Base-by-base conservation (phyloP, 2,329 filamentous ascomycete genomes). In the Neophaeococcomyces aloes region DNA sequence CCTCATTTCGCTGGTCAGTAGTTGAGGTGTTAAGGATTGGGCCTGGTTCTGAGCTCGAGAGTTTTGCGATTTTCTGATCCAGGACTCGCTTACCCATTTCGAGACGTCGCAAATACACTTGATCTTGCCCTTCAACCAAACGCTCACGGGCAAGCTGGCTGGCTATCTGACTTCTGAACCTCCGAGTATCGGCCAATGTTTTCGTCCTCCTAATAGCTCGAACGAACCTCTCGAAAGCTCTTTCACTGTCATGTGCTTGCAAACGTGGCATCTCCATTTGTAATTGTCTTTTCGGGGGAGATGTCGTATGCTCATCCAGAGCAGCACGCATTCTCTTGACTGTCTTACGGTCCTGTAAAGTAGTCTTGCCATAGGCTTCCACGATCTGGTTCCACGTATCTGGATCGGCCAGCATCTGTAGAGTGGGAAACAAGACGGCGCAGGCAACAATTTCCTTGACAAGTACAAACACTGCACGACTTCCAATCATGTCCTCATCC, bases 311-410 rank as follows among this genome's bases (percentile, higher is more conserved):
- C 60, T 96, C 80, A 62, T 98, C 91, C 38, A 98, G 69, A 7
- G 89, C 91, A 30, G 87, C 89, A 44, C 91, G 80, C 42, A 98
- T 75, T 61, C 87, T 94, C 45, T 85, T 81, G 30, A 98, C 89
- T 0, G 88, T 95, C 50, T 94, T 96, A 29, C 93, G 79, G 61
- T 98, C 93, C 62, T 96, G 91, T 32, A 98, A 72, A 68, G 94
- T 82, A 19, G 83, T 82, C 38, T 85, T 80, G 14, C 87, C 80
- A 63, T 83, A 86, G 44, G 81, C 88, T 63, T 96, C 89, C 73
- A 96, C 86, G 47, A 94, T 65, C 61, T 95, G 88, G 57, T 98
- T 96, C 89, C 89, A 98, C 7, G 83, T 94, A 65, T 98, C 93
- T 1, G 93, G 88, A 54, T 98, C 89, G 4, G 85, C 78, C 14